A percentile compares a stretch with the other conserved stretches of the same genome.
These are phyloP conservation scores for Elsinoe fawcettii DNA, from an alignment of 2,329 filamentous ascomycete genomes.

Conservation along the genomic window DNA sequence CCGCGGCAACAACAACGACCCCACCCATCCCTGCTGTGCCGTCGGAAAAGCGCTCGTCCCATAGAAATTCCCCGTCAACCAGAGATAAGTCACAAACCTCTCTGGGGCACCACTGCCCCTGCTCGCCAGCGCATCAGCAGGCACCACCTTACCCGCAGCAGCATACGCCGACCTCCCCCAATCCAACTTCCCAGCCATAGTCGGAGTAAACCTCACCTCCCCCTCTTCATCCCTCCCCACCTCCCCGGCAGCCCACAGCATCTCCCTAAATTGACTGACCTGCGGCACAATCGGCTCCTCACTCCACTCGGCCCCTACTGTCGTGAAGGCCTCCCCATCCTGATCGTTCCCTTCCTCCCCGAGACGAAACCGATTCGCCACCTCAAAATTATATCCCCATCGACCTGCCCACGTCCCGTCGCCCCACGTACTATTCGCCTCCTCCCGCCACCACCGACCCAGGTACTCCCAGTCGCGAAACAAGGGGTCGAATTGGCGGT, in stretches of 20 bases:
- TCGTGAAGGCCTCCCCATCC: constrained; percentile 35
- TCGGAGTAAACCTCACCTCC: constrained; percentile 32
- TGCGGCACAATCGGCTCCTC: constrained; percentile 34
- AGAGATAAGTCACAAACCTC: constrained; percentile 37
- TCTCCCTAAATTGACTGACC: constrained; percentile 34
- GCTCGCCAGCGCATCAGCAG: constrained; percentile 33
- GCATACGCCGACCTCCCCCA: constrained; percentile 38
- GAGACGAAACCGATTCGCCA: constrained; percentile 37
- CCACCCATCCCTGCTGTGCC: constrained; percentile 39
- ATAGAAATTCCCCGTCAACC: constrained; percentile 40
- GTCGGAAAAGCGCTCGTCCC: constrained; percentile 34
- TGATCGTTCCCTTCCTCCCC: constrained; percentile 34
- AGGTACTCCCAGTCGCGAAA: constrained; percentile 35
- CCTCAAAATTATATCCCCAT: constrained; percentile 40
- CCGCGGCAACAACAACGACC: constrained; percentile 36
- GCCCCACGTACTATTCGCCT: constrained; percentile 20
- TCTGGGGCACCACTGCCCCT: constrained; percentile 34
- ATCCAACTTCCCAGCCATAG: constrained; percentile 37
- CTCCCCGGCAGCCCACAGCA: constrained; percentile 37
- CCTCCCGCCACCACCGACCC: constrained; percentile 36
- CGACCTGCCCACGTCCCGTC: constrained; percentile 23
- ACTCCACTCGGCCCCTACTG: constrained; percentile 39
- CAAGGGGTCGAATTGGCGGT: constrained; percentile 31
- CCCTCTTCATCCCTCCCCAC: constrained; percentile 20
- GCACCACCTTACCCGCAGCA: constrained; percentile 37